Evolutionary conservation across 1,284 basidiomycete genomes (phyloP), one percentile per base, ranked within the genome.

Genomic region (Cryptococcus jaspeensis): DNA sequence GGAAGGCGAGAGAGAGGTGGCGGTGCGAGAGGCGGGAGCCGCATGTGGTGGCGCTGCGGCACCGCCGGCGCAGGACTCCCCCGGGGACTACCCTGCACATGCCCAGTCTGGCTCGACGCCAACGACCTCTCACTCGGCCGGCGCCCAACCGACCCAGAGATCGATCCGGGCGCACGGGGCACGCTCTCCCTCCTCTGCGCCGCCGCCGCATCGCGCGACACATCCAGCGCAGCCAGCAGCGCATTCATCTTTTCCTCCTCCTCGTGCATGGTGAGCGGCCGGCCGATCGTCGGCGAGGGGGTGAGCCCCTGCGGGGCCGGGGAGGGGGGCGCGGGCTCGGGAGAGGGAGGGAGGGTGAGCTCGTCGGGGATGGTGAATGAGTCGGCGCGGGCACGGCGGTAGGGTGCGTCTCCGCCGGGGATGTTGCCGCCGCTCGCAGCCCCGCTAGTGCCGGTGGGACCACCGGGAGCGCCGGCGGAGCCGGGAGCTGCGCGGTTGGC

Each of bases 311-410:
- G 28, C 18, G 6, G 9, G 18, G 12, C 41, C 51, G 8, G 36
- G 42, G 4, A 18, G 1, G 16, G 15, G 16, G 20, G 46, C 22
- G 32, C 18, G 15, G n/a, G n/a, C 16, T 55, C 55, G 15, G 53
- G 16, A 3, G 38, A 20, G 6, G 39, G 13, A 22, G 41, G 20
- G 13, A 40, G n/a, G 18, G 42, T 45, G 22, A 60, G 28, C 25
- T 51, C 53, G 13, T 40, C 22, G 7, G 55, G 55, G 20, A 62
- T 42, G 16, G 65, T 67, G 28, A 63, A 42, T 16, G 68, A 70
- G 25, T 67, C 68, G 15, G 59, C 54, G 12, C 66, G 56, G 2
- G 65, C 59, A 15, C 67, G 60, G 42, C 56, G 61, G 36, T 53
- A 58, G 4, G 55, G 59, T 5, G 43, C 28, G 3, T 59, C 64